Evolutionary conservation across 305 asterid species (phyloP).

Genomic region (Fraxinus paxiana): DNA sequence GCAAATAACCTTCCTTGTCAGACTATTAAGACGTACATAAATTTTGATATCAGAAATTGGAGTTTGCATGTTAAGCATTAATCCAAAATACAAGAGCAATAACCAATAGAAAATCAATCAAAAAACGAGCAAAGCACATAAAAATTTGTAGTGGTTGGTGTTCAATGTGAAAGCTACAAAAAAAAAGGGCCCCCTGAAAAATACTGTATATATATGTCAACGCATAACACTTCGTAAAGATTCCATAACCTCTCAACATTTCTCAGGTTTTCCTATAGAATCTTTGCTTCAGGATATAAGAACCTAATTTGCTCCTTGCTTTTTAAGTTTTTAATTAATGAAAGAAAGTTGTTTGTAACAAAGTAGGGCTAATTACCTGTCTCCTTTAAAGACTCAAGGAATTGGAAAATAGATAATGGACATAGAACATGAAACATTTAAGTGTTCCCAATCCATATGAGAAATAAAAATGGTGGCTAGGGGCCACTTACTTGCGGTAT

Average conservation of each 20-base stretch:
- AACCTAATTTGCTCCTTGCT: background rate
- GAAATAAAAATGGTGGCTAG: slow-evolving; percentile 5
- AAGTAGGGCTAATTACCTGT: background rate
- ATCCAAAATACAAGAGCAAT: background rate
- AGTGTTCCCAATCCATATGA: background rate
- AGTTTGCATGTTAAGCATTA: background rate
- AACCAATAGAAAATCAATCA: no score
- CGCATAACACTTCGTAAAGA: background rate
- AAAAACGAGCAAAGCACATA: no score
- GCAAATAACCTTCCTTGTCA: background rate
- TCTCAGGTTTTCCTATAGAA: background rate
- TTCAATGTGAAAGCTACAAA: background rate
- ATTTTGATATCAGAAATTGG: background rate
- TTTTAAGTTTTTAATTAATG: background rate
- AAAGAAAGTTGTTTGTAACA: background rate
- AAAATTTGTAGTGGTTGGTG: background rate
- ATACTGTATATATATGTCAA: no score
- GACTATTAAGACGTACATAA: background rate
- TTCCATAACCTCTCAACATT: background rate
- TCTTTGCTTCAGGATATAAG: background rate
- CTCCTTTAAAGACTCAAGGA: background rate
- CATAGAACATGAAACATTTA: background rate
- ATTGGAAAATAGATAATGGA: background rate
- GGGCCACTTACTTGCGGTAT: slow-evolving; percentile 73
- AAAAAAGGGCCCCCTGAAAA: no score